These are phyloP conservation scores for Aquilaria malaccensis DNA, from an alignment of 345 rosid genomes.

Conservation along the genomic window DNA sequence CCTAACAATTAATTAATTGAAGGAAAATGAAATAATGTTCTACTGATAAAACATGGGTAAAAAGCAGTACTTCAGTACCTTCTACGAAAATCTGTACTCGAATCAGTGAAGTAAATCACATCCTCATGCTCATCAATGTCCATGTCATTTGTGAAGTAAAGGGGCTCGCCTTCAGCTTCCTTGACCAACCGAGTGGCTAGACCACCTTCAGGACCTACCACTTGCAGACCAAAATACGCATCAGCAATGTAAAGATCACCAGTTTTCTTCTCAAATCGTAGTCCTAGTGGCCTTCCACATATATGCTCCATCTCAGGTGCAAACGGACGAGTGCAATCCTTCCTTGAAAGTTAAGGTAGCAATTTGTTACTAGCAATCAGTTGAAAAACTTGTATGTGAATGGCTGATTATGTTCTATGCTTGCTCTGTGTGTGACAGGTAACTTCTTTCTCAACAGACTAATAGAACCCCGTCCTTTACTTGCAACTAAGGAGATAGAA, in stretches of 20 bases:
- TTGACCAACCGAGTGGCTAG: slow-evolving; percentile 41
- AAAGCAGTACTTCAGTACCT: slow-evolving; percentile 28
- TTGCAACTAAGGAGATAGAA: too few relatives aligned
- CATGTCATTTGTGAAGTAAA: slow-evolving; percentile 64
- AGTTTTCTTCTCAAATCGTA: slow-evolving; percentile 48
- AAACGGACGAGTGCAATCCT: slow-evolving; percentile 51
- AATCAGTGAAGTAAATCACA: slow-evolving; percentile 64
- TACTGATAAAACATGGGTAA: background rate
- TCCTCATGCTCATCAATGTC: slow-evolving; percentile 54
- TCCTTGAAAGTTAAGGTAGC: slow-evolving; percentile 27
- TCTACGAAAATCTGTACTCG: slow-evolving; percentile 55
- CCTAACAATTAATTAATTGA: too few relatives aligned
- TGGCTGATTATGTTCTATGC: too few relatives aligned
- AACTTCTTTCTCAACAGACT: too few relatives aligned
- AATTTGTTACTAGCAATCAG: background rate
- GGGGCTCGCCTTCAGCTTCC: slow-evolving; percentile 50
- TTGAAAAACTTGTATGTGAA: too few relatives aligned
- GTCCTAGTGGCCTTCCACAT: slow-evolving; percentile 77
- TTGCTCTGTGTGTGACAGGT: too few relatives aligned
- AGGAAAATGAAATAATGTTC: too few relatives aligned
- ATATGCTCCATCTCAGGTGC: slow-evolving; percentile 60
- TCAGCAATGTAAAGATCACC: slow-evolving; percentile 79
- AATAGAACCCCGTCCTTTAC: too few relatives aligned
- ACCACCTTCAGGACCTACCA: slow-evolving; percentile 66
- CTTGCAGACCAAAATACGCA: slow-evolving; percentile 61